A percentile compares a stretch with the other conserved stretches of the same genome.
These are phyloP conservation scores for Rhodotorula sp. DNA, from an alignment of 1,284 basidiomycete genomes.

Conservation along the genomic window DNA sequence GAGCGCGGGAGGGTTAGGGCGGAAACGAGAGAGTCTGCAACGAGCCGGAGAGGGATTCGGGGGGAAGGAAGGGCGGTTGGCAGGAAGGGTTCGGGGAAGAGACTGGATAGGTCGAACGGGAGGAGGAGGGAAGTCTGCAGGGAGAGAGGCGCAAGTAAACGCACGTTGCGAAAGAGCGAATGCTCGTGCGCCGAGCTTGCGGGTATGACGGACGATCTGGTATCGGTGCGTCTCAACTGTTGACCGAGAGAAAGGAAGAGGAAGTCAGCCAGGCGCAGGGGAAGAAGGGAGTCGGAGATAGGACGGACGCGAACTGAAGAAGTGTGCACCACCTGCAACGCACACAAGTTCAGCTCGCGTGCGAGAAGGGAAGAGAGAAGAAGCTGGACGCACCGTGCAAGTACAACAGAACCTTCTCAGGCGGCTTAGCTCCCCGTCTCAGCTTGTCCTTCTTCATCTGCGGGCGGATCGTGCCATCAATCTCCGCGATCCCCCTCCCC, in stretches of 20 bases:
- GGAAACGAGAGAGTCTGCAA: neutral
- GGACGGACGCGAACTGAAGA: constrained; percentile 46
- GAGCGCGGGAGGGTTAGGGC: neutral
- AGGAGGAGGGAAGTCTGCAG: too few relatives aligned
- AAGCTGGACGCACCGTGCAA: constrained; percentile 19
- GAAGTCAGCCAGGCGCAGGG: neutral
- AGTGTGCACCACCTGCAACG: constrained; percentile 49
- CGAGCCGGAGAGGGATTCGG: neutral
- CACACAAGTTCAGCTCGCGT: neutral
- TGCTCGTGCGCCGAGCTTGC: constrained; percentile 51
- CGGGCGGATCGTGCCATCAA: neutral
- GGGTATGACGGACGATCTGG: constrained; percentile 48
- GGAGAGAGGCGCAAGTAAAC: neutral
- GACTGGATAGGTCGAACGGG: too few relatives aligned
- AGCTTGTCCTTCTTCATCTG: constrained; percentile 52
- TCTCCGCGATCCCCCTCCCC: neutral
- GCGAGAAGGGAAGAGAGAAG: neutral
- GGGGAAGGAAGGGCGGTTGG: too few relatives aligned
- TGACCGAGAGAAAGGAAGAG: constrained; percentile 29
- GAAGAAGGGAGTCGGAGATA: constrained; percentile 25
- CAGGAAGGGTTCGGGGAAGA: too few relatives aligned
- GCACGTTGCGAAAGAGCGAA: constrained; percentile 45
- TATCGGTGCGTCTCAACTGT: constrained; percentile 50
- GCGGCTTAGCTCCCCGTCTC: constrained; percentile 39
- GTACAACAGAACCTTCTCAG: constrained; percentile 24